Evolutionary conservation across 805 yeast genomes (phyloP), one percentile per base, ranked within the genome.

Genomic region (Metschnikowia chrysomelidarum): DNA sequence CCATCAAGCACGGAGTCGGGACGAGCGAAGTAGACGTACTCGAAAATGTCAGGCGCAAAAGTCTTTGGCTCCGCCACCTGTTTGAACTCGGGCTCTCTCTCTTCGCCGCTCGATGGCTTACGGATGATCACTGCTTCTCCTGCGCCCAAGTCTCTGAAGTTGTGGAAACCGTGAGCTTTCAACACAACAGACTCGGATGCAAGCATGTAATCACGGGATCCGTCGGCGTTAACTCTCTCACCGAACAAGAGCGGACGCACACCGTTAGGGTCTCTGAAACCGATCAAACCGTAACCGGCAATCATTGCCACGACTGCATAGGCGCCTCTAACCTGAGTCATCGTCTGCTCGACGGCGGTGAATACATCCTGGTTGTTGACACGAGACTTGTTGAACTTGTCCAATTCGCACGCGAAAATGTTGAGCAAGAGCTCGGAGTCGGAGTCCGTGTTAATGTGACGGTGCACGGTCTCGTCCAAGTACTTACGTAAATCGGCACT

Each of bases 1-100:
- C 98, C 98, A 60, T 93, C 98, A 43, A 89, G 64, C 19, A 93
- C 95, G 26, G 95, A 82, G 59, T 93, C 98, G 0, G 98, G 97
- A 58, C 98, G 80, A 12, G 98, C 98, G 69, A 93, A 93, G 65
- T 93, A 93, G 29, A 93, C 98, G 59, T 89, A 93, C 64, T 93
- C 98, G 53, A 93, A 93, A 44, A 93, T 80, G 66, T 94, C 98
- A 6, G 98, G 98, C 11, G 96, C 81, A 62, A 88, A 89, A 2
- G 82, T 64, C 56, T 73, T 71, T 45, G 81, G 75, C 43, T 84
- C 82, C 7, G 82, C 93, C 29, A 91, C 88, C 65, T 93, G 98
- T 49, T 77, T 78, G 60, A 85, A 81, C 59, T 87, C 88, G 7
- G 96, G 96, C 32, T 60, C 60, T 60, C 77, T 69, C 3, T 47